phyloP scores from a whole-genome alignment of 2,329 filamentous ascomycete species.

The Tolypocladium capitatum region DNA sequence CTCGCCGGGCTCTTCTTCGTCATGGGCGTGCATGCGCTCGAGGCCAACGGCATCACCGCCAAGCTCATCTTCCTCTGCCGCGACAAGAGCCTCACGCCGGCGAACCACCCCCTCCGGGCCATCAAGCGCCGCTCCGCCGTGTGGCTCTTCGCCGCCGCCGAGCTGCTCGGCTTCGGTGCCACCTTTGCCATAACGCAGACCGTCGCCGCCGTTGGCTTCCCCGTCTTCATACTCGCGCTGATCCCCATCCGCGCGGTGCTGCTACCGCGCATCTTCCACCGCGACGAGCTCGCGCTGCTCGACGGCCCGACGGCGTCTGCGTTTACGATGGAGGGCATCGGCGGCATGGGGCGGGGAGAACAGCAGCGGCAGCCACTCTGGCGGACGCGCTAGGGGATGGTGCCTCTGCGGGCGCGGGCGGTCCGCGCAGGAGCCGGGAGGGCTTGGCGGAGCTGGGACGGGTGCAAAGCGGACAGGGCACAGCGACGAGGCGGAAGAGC shows the following conservation, averaged over 20 bases:
- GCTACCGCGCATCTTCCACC: constrained; percentile 47
- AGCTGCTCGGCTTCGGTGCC: constrained; percentile 58
- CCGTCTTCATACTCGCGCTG: constrained; percentile 56
- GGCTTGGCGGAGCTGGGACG: constrained; percentile 21
- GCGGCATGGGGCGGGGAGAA: constrained; percentile 40
- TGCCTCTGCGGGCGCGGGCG: constrained; percentile 13
- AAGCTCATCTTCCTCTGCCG: constrained; percentile 59
- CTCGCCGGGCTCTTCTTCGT: constrained; percentile 73
- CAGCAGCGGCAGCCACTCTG: constrained; percentile 3
- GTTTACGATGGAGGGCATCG: constrained; percentile 65
- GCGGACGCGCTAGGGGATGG: constrained; percentile 8
- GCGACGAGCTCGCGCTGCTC: constrained; percentile 46
- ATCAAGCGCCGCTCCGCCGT: constrained; percentile 50
- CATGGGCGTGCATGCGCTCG: constrained; percentile 69
- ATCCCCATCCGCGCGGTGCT: constrained; percentile 53
- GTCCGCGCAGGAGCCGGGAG: constrained; percentile 18
- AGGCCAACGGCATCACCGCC: constrained; percentile 62
- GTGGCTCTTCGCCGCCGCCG: constrained; percentile 57
- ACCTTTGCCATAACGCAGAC: constrained; percentile 78
- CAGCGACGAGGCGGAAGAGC: constrained; percentile 15
- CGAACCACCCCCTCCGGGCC: constrained; percentile 44
- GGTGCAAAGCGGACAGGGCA: constrained; percentile 15
- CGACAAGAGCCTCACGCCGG: constrained; percentile 49
- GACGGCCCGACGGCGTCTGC: constrained; percentile 64
- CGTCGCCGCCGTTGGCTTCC: constrained; percentile 70